Evolutionary conservation across 352 stramenopile species (phyloP).

Genomic region (Globisporangium abappressorium): DNA sequence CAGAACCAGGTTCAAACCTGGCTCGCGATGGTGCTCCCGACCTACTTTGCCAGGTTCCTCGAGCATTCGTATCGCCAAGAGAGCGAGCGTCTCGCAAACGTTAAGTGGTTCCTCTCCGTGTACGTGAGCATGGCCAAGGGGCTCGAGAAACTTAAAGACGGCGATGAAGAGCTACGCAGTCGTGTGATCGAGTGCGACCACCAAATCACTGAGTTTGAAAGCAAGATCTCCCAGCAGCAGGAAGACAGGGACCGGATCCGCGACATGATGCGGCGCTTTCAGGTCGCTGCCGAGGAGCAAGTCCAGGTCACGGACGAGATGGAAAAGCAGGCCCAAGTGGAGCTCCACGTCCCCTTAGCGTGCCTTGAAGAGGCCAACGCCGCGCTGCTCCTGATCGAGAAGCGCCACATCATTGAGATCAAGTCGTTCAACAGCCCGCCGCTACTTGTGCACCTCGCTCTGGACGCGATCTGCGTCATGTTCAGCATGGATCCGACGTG

Average conservation of each 20-base stretch:
- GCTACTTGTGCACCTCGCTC: conserved; percentile 61
- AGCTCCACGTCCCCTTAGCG: conserved; percentile 56
- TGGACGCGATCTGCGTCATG: conserved; percentile 71
- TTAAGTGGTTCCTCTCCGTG: conserved; percentile 26
- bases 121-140: conserved; percentile 28
- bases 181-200: conserved; percentile 19
- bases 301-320: conserved; percentile 63
- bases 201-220: conserved; percentile 29
- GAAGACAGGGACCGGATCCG: conserved; percentile 45
- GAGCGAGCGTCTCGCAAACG: conserved; percentile 11
- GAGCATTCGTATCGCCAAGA: conserved; percentile 16
- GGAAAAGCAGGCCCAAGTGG: conserved; percentile 44
- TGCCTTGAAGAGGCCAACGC: conserved; percentile 70
- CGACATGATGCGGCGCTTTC: conserved; percentile 58
- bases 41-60: conserved; percentile 24
- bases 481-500: conserved; percentile 69
- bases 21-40: conserved; percentile 9
- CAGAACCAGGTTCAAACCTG: conserved; percentile 10
- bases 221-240: conserved; percentile 34
- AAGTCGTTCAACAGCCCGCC: conserved; percentile 80
- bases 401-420: conserved; percentile 77
- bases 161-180: conserved; percentile 21
- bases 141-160: conserved; percentile 40
- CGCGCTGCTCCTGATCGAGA: conserved; percentile 58
- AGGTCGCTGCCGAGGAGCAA: conserved; percentile 58